Conservation (phyloP, 306 rosid species). For the Trichosanthes cucumerina region DNA sequence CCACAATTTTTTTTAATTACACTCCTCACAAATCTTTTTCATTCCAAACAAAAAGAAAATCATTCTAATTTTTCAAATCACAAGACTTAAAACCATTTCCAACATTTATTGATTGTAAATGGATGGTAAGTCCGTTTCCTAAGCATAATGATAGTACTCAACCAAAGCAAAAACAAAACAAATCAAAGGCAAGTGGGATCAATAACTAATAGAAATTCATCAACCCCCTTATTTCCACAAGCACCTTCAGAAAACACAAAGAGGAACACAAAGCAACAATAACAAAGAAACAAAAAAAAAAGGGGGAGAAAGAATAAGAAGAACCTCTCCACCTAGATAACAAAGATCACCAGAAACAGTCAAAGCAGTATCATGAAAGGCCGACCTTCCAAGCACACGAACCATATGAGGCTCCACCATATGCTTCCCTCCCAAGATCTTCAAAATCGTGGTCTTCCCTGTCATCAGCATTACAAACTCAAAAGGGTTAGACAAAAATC, state of each 20-base stretch:
- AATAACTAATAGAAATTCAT: neutral
- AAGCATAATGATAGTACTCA: neutral
- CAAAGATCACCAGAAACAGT: constrained; percentile 68
- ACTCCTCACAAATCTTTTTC: neutral
- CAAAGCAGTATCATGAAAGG: constrained; percentile 76
- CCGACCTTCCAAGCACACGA: constrained; percentile 83
- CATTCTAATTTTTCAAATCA: neutral
- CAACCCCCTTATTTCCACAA: neutral
- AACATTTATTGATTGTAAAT: neutral
- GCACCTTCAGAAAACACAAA: too few relatives aligned
- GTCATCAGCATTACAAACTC: neutral
- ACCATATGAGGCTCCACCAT: constrained; percentile 88
- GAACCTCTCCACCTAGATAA: constrained; percentile 88
- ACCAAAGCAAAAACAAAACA: neutral
- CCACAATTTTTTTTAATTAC: neutral
- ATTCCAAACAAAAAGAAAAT: neutral
- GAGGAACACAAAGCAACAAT: too few relatives aligned
- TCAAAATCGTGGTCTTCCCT: constrained; percentile 76
- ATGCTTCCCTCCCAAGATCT: constrained; percentile 90
- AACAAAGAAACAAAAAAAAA: neutral
- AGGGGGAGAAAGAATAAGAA: neutral
- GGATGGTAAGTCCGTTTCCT: neutral
- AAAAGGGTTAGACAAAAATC: neutral
- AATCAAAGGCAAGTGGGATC: neutral
- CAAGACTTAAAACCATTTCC: neutral